Evolutionary conservation across 2,329 filamentous ascomycete genomes (phyloP).

Genomic region (Cordyceps javanica): DNA sequence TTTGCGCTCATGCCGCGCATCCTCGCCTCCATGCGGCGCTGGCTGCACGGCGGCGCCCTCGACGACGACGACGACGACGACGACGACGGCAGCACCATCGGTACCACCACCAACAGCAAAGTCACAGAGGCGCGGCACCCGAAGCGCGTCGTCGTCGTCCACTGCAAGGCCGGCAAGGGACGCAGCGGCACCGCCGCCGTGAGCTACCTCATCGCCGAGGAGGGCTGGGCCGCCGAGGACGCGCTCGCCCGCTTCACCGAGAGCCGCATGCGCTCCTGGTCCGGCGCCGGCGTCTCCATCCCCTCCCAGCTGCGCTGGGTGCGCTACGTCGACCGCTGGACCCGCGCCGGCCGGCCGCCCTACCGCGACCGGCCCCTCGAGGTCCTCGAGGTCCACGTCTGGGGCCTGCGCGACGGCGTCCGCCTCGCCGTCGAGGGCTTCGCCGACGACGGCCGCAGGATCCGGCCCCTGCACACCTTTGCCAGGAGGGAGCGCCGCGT

Average conservation of each 20-base stretch:
- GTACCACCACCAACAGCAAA: neutral
- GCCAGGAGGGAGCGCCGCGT: constrained; percentile 63
- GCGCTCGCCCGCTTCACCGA: constrained; percentile 61
- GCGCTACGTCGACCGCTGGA: constrained; percentile 83
- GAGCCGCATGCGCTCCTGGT: constrained; percentile 80
- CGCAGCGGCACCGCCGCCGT: constrained; percentile 83
- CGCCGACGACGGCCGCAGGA: constrained; percentile 80
- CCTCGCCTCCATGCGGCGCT: constrained; percentile 87
- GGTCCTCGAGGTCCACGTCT: constrained; percentile 81
- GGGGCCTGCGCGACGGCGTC: constrained; percentile 81
- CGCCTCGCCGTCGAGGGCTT: constrained; percentile 83
- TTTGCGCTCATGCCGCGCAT: constrained; percentile 85
- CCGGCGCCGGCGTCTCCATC: constrained; percentile 86
- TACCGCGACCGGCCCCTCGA: constrained; percentile 82
- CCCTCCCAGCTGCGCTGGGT: constrained; percentile 87
- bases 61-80: constrained; percentile 12
- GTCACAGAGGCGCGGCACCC: constrained; percentile 5
- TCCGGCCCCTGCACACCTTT: constrained; percentile 80
- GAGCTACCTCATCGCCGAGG: constrained; percentile 84
- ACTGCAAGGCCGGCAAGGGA: constrained; percentile 97
- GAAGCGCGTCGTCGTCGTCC: constrained; percentile 73
- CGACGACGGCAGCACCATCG: too few relatives aligned
- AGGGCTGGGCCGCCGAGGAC: constrained; percentile 52
- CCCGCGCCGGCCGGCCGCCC: constrained; percentile 57
- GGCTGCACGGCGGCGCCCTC: constrained; percentile 55